Base-by-base conservation (phyloP, 176 grass and related monocot genomes). In the Thalia dealbata region DNA sequence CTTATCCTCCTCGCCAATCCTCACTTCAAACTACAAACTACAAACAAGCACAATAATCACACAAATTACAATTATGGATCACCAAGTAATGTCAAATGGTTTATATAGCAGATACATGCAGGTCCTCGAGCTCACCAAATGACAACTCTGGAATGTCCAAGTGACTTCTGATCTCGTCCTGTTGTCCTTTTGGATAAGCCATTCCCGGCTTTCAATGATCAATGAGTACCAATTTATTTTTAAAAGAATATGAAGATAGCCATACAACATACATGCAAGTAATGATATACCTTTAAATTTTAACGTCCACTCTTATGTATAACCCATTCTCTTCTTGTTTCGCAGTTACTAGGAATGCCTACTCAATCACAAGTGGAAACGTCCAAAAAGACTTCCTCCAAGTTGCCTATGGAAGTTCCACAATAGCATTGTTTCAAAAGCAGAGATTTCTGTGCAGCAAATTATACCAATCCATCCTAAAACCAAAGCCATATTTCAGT, bases 311-410 rank as follows among this genome's bases (percentile, higher is more conserved):
- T 99, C 95, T 79, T 99, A 99, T 69, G 82, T 86, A 86, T 99
- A 99, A 14, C 88, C 88, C 56, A 99, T 87, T 76, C 88, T 91
- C 80, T 91, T 99, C 83, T 93, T 99, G 72, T 99, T 93, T 38
- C 95, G 85, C 95, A 7, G 72, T 99, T 16, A 99, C 83, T 11
- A 86, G 74, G 71, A 85, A 99, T 62, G 95, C 90, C 95, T 99
- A 79, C 25, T 15, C 24, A 82, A n/a, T 5, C 73, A 56, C 50
- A 12, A 38, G 32, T 38, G 1, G 1, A 38, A 38, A 38, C 32
- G 32, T 38, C 4, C 32, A 38, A 38, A 38, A 38, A 1, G 63
- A 52, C 73, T 18, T 38, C 4, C 32, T 38, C 32, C n/a, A 73
- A 24, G 59, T n/a, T n/a, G n/a, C n/a, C n/a, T n/a, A n/a, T n/a